Evolutionary conservation across 2,329 filamentous ascomycete species (phyloP).

Genomic region (Cladosporium velox): DNA sequence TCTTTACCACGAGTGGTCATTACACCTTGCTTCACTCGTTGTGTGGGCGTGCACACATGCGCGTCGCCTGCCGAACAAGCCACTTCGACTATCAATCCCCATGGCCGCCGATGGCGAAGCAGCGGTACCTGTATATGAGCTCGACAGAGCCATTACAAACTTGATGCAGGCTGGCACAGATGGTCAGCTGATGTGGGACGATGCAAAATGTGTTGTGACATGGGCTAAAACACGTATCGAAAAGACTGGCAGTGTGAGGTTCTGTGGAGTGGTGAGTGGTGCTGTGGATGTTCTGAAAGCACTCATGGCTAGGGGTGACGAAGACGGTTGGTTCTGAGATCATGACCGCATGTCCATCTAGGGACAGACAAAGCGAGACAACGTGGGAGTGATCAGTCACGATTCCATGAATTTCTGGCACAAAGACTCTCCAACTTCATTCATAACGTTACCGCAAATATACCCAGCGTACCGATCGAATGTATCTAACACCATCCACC

Average conservation of each 20-base stretch:
- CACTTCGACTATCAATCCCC: conserved; percentile 22
- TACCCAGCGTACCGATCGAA: not conserved
- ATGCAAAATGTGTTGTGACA: conserved; percentile 27
- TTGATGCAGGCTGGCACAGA: conserved; percentile 13
- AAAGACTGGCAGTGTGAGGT: conserved; percentile 27
- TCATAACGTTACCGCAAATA: not conserved
- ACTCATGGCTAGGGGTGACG: conserved; percentile 29
- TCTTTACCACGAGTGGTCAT: conserved; percentile 34
- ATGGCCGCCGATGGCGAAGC: not conserved
- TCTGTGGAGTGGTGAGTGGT: conserved; percentile 30
- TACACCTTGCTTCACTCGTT: conserved; percentile 34
- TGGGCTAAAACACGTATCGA: conserved; percentile 33
- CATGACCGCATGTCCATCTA: not conserved
- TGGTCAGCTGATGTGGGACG: conserved; percentile 21
- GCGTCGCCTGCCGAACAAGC: not conserved
- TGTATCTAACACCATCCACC: conserved; percentile 22
- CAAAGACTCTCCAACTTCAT: not conserved
- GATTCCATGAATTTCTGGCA: not conserved
- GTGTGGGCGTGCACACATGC: conserved; percentile 34
- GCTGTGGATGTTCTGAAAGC: conserved; percentile 34
- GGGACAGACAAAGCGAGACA: not conserved
- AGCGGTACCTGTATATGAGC: conserved; percentile 12
- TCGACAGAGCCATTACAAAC: conserved; percentile 24
- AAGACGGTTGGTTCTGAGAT: conserved; percentile 32
- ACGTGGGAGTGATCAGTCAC: not conserved